Base-by-base conservation (phyloP, 805 yeast genomes). In the Isabelozyma pseudorhagii region DNA sequence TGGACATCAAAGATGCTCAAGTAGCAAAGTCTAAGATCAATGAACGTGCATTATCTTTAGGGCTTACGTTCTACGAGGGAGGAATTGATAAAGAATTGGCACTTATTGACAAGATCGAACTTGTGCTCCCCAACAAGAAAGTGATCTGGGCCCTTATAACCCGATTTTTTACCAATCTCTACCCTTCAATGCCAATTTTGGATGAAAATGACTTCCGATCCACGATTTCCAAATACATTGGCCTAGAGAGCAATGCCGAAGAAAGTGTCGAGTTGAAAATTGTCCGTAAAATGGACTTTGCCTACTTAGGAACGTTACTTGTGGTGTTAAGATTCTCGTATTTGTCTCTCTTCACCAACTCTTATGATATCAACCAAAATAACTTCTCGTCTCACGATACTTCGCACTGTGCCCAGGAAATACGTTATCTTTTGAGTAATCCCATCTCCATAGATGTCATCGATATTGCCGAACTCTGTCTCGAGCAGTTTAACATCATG, bases 401-500 rank as follows among this genome's bases (percentile, higher is more conserved):
- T 1, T 54, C 64, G 5, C 64, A 60, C 1, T 49, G 57, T 34
- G 59, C 61, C 17, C 60, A 57, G 42, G 67, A 64, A 45, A 34
- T 60, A 8, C 60, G 58, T 50, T 64, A 56, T 47, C 55, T 69
- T 27, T 47, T 71, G 36, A 56, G 54, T 29, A 61, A 69, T 47
- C 72, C 72, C 1, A 53, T 70, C 28, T 57, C 58, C 47, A 56
- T 68, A 31, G 72, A 68, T 44, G 64, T 59, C 17, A 58, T 76
- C 28, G 67, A 63, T 39, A 72, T 72, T 17, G 82, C 84, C 0
- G 77, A 77, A 50, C 54, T 69, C 50, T 80, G 84, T 53, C 54
- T 81, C 39, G 72, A 76, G 47, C 79, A 78, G 50, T 80, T 80
- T 27, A 54, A 71, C 53, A 56, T 76, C 8, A 62, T 77, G 69